Base-by-base conservation (phyloP, 352 stramenopile genomes). In the Thalassiosira livingstoniorum region DNA sequence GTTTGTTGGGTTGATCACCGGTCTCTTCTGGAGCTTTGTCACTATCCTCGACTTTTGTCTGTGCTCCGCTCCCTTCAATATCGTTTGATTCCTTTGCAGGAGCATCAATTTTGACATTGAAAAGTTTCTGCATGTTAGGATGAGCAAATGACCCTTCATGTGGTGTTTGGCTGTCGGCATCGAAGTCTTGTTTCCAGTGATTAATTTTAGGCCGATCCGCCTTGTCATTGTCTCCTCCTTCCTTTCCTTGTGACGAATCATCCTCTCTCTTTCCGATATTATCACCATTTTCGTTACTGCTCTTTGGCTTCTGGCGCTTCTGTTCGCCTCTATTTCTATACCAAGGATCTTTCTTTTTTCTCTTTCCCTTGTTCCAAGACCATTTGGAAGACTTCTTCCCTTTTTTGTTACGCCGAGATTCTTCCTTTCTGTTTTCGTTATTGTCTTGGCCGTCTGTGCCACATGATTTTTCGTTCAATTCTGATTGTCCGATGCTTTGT, bases 121-220 rank as follows among this genome's bases (percentile, higher is more conserved):
- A 90, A 18, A 87, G 47, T 58, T 85, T 79, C 51, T 80, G 66
- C 78, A 90, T 85, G 0, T 69, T 75, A 31, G 60, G 55, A 79
- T 88, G 70, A 21, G 85, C 87, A 86, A 85, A 94, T 1, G 87
- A 94, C 31, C 89, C 89, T 34, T 82, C 68, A 73, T 93, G 78
- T 11, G 87, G 86, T 51, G 25, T 76, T 11, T n/a, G 23, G 34
- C 60, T 34, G 0, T 61, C 55, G 0, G 73, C 53, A 45, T 84
- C 66, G 31, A 75, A 76, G 31, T 72, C 32, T 3, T 72, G 18
- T 35, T 76, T 82, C 10, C 45, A 32, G 7, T 74, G 57, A 63
- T 67, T 55, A 66, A 66, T 78, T 37, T 87, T 77, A 1, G 45
- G 37, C 29, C 65, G 39, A 54, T 81, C 35, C 27, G 35, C 55